Percentiles rank a stretch among this genome's conserved stretches.
Conservation (phyloP, 345 rosid genomes). For the Moricandia arvensis region DNA sequence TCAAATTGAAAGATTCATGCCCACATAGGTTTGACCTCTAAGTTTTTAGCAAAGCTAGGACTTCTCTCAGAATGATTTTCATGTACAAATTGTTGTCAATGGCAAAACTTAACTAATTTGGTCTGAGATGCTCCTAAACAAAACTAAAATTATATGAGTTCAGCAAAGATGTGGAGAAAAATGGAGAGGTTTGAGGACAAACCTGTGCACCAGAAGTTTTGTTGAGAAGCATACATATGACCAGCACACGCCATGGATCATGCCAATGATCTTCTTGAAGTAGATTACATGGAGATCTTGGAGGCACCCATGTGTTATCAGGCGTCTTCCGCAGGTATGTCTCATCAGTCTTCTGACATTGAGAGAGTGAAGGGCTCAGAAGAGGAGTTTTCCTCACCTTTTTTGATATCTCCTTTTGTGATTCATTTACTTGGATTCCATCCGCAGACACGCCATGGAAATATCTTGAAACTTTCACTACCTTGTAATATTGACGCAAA, state of each 20-base stretch:
- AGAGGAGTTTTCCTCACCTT: slow-evolving; percentile 25
- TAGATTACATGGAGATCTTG: slow-evolving; percentile 46
- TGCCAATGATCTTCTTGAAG: slow-evolving; percentile 58
- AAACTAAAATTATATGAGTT: not conserved
- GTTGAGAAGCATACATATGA: slow-evolving; percentile 78
- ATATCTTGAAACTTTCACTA: slow-evolving; percentile 40
- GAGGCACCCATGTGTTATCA: slow-evolving; percentile 60
- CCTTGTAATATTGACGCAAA: slow-evolving; percentile 4
- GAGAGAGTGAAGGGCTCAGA: slow-evolving; percentile 34
- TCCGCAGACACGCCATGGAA: slow-evolving; percentile 23
- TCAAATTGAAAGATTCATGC: too few relatives aligned
- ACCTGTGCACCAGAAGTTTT: slow-evolving; percentile 61
- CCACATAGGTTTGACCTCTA: too few relatives aligned
- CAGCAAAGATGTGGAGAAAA: not conserved
- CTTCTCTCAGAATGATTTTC: not conserved
- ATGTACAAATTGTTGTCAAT: not conserved
- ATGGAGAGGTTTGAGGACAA: slow-evolving; percentile 7
- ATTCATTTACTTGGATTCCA: not conserved
- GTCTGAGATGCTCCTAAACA: not conserved
- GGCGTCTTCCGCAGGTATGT: slow-evolving; percentile 51
- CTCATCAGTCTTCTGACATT: slow-evolving; percentile 47
- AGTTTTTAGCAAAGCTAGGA: too few relatives aligned
- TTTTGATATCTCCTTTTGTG: slow-evolving; percentile 14
- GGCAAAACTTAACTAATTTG: slow-evolving; percentile 3
- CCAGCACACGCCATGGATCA: slow-evolving; percentile 71